A percentile compares a stretch with the other conserved stretches of the same genome.
Evolutionary conservation across 371 early-diverging fungal species (phyloP).

Genomic region (Mortierella sp.): DNA sequence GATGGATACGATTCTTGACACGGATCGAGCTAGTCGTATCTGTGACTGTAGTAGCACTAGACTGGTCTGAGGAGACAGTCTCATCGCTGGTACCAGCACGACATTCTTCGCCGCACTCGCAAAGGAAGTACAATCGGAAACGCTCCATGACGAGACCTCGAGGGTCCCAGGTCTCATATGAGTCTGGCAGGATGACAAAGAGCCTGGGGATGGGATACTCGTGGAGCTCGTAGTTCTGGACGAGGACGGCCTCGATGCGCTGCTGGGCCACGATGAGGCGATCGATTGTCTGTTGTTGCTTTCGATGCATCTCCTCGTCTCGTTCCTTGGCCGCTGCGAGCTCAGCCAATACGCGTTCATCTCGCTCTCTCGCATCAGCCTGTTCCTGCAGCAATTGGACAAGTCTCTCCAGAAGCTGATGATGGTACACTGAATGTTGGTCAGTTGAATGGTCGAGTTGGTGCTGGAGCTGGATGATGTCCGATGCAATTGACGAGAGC

Average conservation of each 20-base stretch:
- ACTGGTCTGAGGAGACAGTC: background rate
- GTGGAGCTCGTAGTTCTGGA: background rate
- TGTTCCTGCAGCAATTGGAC: background rate
- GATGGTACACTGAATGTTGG: background rate
- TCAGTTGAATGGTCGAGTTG: background rate
- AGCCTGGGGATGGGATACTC: background rate
- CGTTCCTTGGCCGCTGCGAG: background rate
- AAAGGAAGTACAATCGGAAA: conserved; percentile 28
- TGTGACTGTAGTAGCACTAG: too few relatives aligned
- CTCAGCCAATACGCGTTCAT: too few relatives aligned
- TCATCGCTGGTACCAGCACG: background rate
- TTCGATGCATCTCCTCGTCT: background rate
- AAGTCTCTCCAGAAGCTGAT: background rate
- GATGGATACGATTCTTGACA: conserved; percentile 20
- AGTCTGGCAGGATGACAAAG: background rate
- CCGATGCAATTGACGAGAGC: background rate
- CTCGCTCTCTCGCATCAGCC: too few relatives aligned
- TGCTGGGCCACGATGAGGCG: background rate
- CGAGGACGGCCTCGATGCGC: background rate
- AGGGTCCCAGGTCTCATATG: background rate
- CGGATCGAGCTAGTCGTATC: background rate
- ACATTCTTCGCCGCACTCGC: conserved; percentile 29
- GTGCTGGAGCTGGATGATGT: background rate
- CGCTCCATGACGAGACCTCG: background rate
- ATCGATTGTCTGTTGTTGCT: background rate